Base-by-base conservation (phyloP, 1,284 basidiomycete genomes). In the Malassezia pachydermatis region DNA sequence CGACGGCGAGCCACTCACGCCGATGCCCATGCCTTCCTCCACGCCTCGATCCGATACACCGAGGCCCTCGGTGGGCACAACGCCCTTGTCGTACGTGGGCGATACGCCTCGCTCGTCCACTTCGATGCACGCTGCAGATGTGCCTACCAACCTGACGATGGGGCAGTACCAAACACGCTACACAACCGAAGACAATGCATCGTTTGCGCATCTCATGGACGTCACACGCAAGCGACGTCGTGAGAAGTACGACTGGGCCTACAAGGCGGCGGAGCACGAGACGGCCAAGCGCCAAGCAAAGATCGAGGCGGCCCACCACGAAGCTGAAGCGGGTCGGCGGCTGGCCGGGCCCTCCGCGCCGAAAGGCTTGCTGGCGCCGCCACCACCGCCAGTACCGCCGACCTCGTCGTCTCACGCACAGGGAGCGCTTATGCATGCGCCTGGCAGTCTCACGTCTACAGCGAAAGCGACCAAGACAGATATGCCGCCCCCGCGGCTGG, bases 101-200 rank as follows among this genome's bases (percentile, higher is more conserved):
- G 25, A 5, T 14, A 5, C 19, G 28, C 9, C 20, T 34, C 9
- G 28, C 38, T 13, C 23, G 13, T 6, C 33, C 33, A 17, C 33
- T 8, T 8, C 25, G 20, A 5, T 5, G 10, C 5, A 10, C 30
- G 25, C 27, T 17, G 5, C 19, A 9, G 16, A 17, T 19, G 29
- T 9, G 10, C n/a, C 29, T 9, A 30, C 29, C 29, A n/a, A 30
- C 9, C 52, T 68, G 27, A 55, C 59, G 0, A 50, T 70, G 5
- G 58, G 57, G 16, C 24, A 45, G 6, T 70, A 69, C 36, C 64
- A 67, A 28, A 32, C 58, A 19, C 39, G 25, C 1, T 70, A 65
- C 41, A 70, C 67, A 6, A 66, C 66, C 0, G 67, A 68, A 43
- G 66, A 69, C 58, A 70, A 69, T 32, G 67, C 67, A 1, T 66